phyloP scores from a whole-genome alignment of 164 flowering plant species.

The Nelumbo lutea region DNA sequence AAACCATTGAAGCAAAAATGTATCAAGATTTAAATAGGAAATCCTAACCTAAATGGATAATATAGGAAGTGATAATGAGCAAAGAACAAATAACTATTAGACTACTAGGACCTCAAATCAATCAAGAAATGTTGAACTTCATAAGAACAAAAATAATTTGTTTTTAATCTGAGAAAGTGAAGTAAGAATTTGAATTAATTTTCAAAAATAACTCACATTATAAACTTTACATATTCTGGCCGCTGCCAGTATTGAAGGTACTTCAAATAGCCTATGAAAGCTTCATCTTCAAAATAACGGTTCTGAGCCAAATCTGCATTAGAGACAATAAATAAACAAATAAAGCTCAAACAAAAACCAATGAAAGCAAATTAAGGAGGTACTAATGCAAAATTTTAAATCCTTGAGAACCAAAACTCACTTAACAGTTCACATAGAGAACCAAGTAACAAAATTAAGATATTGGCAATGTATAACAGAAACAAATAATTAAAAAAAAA shows the following conservation, averaged over 20 bases:
- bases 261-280: slow-evolving; percentile 95
- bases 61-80: not conserved
- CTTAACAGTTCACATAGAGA: not conserved
- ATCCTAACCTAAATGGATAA: not conserved
- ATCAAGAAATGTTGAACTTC: not conserved
- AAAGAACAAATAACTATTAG: not conserved
- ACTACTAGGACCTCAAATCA: not conserved
- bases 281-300: slow-evolving; percentile 97
- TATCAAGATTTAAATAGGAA: not conserved
- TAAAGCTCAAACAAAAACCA: not conserved
- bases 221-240: slow-evolving; percentile 83
- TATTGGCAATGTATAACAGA: not conserved
- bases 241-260: slow-evolving; percentile 95
- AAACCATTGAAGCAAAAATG: slow-evolving; percentile 5
- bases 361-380: not conserved
- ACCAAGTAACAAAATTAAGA: not conserved
- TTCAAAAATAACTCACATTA: slow-evolving; percentile 54
- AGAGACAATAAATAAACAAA: not conserved
- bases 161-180: too few species aligned
- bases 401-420: too few species aligned
- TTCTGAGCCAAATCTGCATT: slow-evolving; percentile 90
- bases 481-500: too few species aligned
- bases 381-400: not conserved
- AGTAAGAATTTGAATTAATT: not conserved
- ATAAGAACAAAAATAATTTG: not conserved